phyloP scores from a whole-genome alignment of 1,139 yeast species.

The Geotrichum reessii region DNA sequence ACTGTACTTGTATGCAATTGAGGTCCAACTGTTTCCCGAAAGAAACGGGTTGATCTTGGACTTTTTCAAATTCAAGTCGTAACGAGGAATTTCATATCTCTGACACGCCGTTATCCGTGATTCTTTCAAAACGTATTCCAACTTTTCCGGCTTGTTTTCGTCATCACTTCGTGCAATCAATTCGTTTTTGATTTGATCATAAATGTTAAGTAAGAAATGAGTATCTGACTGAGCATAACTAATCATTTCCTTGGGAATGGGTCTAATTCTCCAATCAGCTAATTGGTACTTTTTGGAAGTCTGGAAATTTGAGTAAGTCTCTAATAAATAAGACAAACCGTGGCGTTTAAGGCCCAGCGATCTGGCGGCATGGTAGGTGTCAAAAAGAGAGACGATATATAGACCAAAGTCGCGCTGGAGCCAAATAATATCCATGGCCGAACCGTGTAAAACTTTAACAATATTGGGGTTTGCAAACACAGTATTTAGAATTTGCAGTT shows the following conservation, averaged over 20 bases:
- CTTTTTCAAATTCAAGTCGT: slow-evolving; percentile 24
- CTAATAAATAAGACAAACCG: slow-evolving; percentile 78
- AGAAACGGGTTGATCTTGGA: slow-evolving; percentile 10
- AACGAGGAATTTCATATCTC: slow-evolving; percentile 57
- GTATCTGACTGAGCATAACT: slow-evolving; percentile 95
- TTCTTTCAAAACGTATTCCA: slow-evolving; percentile 61
- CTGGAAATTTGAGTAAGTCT: slow-evolving; percentile 71
- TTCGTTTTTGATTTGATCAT: slow-evolving; percentile 64
- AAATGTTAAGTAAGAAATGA: slow-evolving; percentile 78
- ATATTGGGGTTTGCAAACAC: slow-evolving; percentile 77
- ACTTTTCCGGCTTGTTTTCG: slow-evolving; percentile 36
- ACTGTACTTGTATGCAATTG: slow-evolving; percentile 59
- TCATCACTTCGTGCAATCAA: slow-evolving; percentile 41
- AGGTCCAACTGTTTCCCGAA: slow-evolving; percentile 25
- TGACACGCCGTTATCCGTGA: slow-evolving; percentile 78
- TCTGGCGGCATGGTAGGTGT: slow-evolving; percentile 85
- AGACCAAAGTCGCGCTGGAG: slow-evolving; percentile 91
- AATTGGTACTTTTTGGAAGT: slow-evolving; percentile 93
- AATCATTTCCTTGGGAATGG: slow-evolving; percentile 68
- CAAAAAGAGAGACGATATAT: slow-evolving; percentile 83
- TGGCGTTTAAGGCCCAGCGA: slow-evolving; percentile 72
- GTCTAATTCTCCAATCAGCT: slow-evolving; percentile 96
- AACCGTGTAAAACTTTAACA: slow-evolving; percentile 90
- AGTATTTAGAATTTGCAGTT: slow-evolving; percentile 58
- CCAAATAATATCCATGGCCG: slow-evolving; percentile 96